Evolutionary conservation across 1,284 basidiomycete genomes (phyloP).

Genomic region (Rhodofomes roseus): DNA sequence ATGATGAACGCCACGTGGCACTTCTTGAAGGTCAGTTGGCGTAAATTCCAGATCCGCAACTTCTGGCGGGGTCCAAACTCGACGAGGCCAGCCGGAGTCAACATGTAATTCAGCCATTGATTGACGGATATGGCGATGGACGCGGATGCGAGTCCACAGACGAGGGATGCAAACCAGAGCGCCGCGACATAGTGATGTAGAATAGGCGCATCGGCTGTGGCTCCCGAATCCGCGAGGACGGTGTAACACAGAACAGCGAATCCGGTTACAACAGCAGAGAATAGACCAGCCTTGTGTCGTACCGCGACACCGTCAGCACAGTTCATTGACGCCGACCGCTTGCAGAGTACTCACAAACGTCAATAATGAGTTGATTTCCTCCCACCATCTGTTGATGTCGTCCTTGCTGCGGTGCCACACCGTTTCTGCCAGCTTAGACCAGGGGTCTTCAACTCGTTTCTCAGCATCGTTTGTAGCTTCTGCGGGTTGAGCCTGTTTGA

Average conservation of each 20-base stretch:
- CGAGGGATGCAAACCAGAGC: conserved; percentile 24
- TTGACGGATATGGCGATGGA: conserved; percentile 22
- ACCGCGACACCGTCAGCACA: background rate
- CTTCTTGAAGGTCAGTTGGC: conserved; percentile 14
- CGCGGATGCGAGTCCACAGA: conserved; percentile 20
- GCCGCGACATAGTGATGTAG: conserved; percentile 6
- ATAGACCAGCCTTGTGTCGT: conserved; percentile 18
- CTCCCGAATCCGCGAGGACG: conserved; percentile 3
- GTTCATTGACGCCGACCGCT: background rate
- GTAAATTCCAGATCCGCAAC: conserved; percentile 17
- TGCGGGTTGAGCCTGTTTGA: too few species aligned
- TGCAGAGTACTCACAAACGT: conserved; percentile 3
- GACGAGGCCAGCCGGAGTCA: conserved; percentile 12
- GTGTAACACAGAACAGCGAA: conserved; percentile 22
- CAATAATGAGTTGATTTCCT: background rate
- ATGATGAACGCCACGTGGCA: conserved; percentile 20
- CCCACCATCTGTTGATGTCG: conserved; percentile 3
- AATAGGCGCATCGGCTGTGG: background rate
- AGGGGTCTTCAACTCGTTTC: background rate
- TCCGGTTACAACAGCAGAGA: conserved; percentile 22
- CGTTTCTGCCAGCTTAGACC: background rate
- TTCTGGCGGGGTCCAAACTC: conserved; percentile 15
- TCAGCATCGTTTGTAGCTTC: too few species aligned
- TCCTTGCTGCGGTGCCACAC: conserved; percentile 2
- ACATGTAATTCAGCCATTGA: conserved; percentile 21